Base-by-base conservation (phyloP, 176 grass and related monocot genomes). In the Raddia distichophylla region DNA sequence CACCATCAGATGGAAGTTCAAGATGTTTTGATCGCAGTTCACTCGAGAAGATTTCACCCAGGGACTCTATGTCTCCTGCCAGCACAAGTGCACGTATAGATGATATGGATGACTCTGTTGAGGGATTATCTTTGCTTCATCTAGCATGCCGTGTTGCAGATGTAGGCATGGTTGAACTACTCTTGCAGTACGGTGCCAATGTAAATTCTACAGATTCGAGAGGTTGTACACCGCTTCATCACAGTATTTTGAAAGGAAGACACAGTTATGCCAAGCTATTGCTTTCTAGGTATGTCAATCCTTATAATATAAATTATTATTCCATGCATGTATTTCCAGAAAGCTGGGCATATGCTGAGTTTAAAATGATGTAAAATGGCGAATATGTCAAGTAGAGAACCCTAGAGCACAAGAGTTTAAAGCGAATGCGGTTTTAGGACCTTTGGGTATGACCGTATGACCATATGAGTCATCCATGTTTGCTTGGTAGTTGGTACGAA, bases 141-240 rank as follows among this genome's bases (percentile, higher is more conserved):
- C 80, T 99, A 66, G 97, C 97, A 49, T 99, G 97, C 55, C 81
- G 80, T 11, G 84, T 83, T 22, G 91, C 73, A 42, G 97, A 99
- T 67, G 75, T 99, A 43, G 93, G 97, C 10, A 96, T 99, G 97
- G 86, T 96, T 86, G 97, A 99, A 65, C 90, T 99, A 42, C 91
- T 99, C 46, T 60, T 99, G 87, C 97, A 99, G 74, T 99, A 99
- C 66, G 93, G 97, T 4, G 93, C 97, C 34, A 90, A 86, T 74
- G 69, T 91, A 56, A 99, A 99, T 80, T 80, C 87, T 57, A 69
- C 67, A 13, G 93, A 99, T 86, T 81, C 60, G 6, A 92, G 82
- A 70, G 86, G 91, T 1, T 72, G 87, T 20, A 89, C 91, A 1
- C 93, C 97, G 12, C 97, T 99, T 85, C 97, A 99, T 76, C 97